Evolutionary conservation across 192 early-diverging fungal species (phyloP).

Genomic region (Rhizophagus prolifer): DNA sequence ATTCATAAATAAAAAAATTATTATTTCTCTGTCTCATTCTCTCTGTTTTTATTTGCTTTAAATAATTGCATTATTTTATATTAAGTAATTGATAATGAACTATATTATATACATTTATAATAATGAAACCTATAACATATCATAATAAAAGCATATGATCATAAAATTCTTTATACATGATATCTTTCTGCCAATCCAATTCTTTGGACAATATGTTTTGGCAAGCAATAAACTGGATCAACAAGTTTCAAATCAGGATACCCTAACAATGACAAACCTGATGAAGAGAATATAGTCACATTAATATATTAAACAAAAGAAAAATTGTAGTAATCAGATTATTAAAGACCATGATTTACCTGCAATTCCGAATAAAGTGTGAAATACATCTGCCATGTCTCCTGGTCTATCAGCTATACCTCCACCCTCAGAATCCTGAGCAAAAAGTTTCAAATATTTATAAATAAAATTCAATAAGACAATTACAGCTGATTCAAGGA

Average conservation of each 20-base stretch:
- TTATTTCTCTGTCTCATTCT: too few relatives aligned
- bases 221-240: conserved; percentile 93
- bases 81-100: too few relatives aligned
- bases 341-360: conserved; percentile 42
- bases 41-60: too few relatives aligned
- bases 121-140: too few relatives aligned
- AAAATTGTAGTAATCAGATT: background rate
- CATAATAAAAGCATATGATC: too few relatives aligned
- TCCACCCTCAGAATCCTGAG: conserved; percentile 76
- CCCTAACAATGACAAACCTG: conserved; percentile 79
- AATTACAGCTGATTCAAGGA: too few relatives aligned
- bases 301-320: background rate
- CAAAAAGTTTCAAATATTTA: background rate
- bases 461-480: background rate
- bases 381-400: conserved; percentile 93
- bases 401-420: conserved; percentile 94
- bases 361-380: conserved; percentile 92
- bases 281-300: background rate
- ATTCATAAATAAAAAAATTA: too few relatives aligned
- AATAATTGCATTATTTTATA: too few relatives aligned
- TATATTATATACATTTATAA: too few relatives aligned
- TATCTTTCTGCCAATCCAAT: conserved; percentile 48
- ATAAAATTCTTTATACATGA: conserved; percentile 12
- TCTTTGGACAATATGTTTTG: conserved; percentile 58
- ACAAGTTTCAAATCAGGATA: conserved; percentile 73